Base-by-base conservation (phyloP, 352 stramenopile species). In the Globisporangium splendens region DNA sequence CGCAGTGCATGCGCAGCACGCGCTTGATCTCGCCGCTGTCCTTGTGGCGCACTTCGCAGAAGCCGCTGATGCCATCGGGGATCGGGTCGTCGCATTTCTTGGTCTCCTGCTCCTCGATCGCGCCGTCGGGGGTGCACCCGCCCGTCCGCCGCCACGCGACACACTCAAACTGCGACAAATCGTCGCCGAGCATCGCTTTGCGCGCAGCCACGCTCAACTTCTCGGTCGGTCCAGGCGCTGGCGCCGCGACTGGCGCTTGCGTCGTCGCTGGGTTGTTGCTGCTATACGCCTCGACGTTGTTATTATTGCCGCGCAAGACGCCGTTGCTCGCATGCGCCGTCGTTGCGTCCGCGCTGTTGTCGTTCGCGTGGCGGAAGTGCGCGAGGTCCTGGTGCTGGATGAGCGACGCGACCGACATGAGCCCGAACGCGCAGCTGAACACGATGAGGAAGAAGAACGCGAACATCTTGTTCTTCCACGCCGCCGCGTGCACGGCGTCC, bases 1-100 rank as follows among this genome's bases (percentile, higher is more conserved):
- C 65, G 53, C 80, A 90, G 66, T 86, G 72, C 72, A 86, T 83
- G 31, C 70, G 62, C 65, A 90, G 70, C 0, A 88, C 78, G 17
- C 66, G 71, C 12, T 63, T 60, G 21, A 68, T 38, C 24, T 57
- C 66, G 3, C 67, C 66, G 0, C 62, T 77, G 14, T 33, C 35
- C 20, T 61, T 68, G 51, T 83, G 70, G 11, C 65, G 68, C 6
- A 89, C 59, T 38, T 76, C 63, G 41, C 79, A 89, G 49, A 61
- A 89, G 7, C 79, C 79, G 13, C 66, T 74, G 53, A 80, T 70
- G 21, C 63, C 69, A 38, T 69, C 55, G n/a, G 58, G 59, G 14
- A 88, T 73, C 0, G 64, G 63, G 11, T 55, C 62, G 21, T 66
- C 61, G 66, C 82, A 91, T 22, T 53, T 51, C 14, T 62, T 56